Base-by-base conservation (phyloP, 306 rosid genomes). In the Oxytropis ochrocephala region DNA sequence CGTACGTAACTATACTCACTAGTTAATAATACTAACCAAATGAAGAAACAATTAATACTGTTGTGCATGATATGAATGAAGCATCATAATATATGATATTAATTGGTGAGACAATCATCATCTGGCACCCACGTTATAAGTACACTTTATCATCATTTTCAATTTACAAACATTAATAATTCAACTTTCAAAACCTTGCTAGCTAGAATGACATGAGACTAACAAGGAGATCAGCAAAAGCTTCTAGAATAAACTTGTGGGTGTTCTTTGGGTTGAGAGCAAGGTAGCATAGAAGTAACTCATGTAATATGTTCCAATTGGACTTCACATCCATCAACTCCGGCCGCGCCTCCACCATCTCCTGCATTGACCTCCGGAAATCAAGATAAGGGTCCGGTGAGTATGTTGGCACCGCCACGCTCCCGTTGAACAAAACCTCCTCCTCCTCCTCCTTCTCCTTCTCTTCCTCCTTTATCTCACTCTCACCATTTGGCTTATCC, bases 261-360 rank as follows among this genome's bases (percentile, higher is more conserved):
- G 92, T 85, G 74, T 16, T 85, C 60, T 85, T 84, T 7, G 92
- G 92, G 67, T 95, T 95, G 29, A 91, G 91, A 0, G 97, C 87
- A 0, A 95, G 95, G 48, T 95, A 95, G 39, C 95, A 89, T 12
- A 87, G 67, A 13, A 95, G 94, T 57, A 95, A 89, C 81, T 89
- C 95, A 42, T 95, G 92, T 70, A 95, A 72, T 41, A 78, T 76
- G 12, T 89, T 89, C 97, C 97, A 88, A 56, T 82, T 86, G 5
- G 96, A 80, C 18, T 79, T 67, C 69, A 64, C 87, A 38, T 83
- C 87, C 79, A 63, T 77, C 17, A 73, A 53, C 52, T 76, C 76
- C 0, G 82, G 94, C 14, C 91, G 91, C 42, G 99, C 92, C 75
- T 89, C 97, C 86, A 95, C 87, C 96, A 95, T 95, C 83, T 95